Evolutionary conservation across 208 protist species (phyloP).

Genomic region (Trypanosoma boissoni): DNA sequence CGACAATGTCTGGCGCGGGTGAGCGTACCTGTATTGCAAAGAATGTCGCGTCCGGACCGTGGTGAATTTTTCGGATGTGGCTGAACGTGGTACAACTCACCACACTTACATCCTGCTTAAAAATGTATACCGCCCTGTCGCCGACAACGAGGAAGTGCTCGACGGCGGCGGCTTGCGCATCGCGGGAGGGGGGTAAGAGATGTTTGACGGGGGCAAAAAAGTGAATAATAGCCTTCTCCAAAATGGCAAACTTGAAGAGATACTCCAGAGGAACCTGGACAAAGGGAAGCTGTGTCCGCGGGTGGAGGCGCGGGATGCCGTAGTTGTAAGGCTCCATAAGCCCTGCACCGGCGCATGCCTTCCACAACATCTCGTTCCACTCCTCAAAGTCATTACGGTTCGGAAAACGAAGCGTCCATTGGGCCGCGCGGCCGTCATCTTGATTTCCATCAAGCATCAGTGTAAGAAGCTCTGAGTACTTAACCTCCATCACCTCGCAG

Average conservation of each 20-base stretch:
- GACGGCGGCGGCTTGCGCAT: not conserved
- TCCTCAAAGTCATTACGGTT: constrained; percentile 15
- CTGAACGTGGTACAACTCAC: constrained; percentile 16
- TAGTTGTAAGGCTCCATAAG: constrained; percentile 26
- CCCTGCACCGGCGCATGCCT: constrained; percentile 11
- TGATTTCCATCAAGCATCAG: constrained; percentile 20
- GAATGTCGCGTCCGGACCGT: constrained; percentile 14
- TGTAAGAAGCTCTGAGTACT: constrained; percentile 12
- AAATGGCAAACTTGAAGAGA: constrained; percentile 16
- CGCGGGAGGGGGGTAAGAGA: not conserved
- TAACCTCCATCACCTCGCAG: constrained; percentile 21
- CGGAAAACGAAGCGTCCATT: constrained; percentile 26
- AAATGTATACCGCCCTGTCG: constrained; percentile 22
- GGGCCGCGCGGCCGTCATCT: constrained; percentile 16
- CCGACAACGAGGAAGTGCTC: constrained; percentile 18
- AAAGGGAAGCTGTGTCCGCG: constrained; percentile 17
- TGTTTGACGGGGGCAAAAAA: constrained; percentile 16
- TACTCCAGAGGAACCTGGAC: constrained; percentile 22
- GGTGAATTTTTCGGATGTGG: constrained; percentile 16
- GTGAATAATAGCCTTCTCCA: constrained; percentile 22
- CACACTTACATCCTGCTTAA: constrained; percentile 7
- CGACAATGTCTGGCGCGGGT: constrained; percentile 21
- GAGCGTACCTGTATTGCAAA: constrained; percentile 17
- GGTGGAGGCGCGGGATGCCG: constrained; percentile 17
- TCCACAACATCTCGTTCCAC: constrained; percentile 17